These are phyloP conservation scores for Fusarium staphyleae DNA, from an alignment of 2,329 filamentous ascomycete species.

Conservation along the genomic window DNA sequence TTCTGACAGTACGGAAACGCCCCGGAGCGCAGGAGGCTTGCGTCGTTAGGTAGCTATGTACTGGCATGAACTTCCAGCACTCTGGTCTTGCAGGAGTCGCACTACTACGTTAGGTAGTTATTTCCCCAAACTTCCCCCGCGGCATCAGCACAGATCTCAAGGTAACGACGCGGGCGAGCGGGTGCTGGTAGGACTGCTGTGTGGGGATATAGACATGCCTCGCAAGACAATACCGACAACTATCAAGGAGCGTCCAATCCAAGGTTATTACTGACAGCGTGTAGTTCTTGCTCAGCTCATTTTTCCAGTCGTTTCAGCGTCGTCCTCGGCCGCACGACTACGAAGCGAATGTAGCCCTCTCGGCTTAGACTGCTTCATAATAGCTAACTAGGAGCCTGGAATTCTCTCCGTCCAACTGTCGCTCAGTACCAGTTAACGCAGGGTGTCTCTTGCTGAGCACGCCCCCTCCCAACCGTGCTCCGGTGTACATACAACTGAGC, in stretches of 20 bases:
- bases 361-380: neutral
- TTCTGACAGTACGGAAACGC: constrained; percentile 24
- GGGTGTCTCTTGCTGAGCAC: constrained; percentile 3
- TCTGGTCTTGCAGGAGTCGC: constrained; percentile 21
- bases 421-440: neutral
- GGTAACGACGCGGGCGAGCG: constrained; percentile 40
- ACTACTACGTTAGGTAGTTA: too few relatives aligned
- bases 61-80: constrained; percentile 29
- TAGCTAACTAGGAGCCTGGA: neutral
- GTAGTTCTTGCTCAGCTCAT: neutral
- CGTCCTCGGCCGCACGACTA: neutral
- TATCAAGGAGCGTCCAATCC: neutral
- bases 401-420: neutral
- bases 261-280: neutral
- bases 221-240: neutral
- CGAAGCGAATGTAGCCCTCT: neutral
- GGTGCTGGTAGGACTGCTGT: constrained; percentile 29
- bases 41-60: constrained; percentile 24
- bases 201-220: constrained; percentile 2
- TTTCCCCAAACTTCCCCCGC: constrained; percentile 43
- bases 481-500: constrained; percentile 9
- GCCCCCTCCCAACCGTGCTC: constrained; percentile 14
- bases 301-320: neutral
- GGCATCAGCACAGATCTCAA: constrained; percentile 39
- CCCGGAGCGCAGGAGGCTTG: constrained; percentile 26